A percentile compares a stretch with the other conserved stretches of the same genome.
Evolutionary conservation across 768 basidiomycete genomes (phyloP).

Genomic region (Phylloporus rhodoxanthus): DNA sequence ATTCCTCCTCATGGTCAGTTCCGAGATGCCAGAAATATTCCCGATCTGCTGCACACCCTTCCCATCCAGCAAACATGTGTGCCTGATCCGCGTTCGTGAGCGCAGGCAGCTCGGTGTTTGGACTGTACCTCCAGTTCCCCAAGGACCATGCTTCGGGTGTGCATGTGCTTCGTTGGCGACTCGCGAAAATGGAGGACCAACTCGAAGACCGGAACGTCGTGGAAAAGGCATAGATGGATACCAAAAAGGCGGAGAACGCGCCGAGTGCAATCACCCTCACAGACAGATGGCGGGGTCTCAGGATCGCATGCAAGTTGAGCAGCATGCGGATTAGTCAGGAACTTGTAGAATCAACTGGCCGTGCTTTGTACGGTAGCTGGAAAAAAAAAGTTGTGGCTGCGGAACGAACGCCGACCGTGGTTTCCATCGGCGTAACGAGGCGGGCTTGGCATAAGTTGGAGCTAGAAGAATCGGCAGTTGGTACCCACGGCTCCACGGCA

Average conservation of each 20-base stretch:
- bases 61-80: conserved; percentile 48
- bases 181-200: conserved; percentile 25
- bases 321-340: conserved; percentile 1
- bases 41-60: conserved; percentile 57
- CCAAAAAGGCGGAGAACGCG: conserved; percentile 20
- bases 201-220: conserved; percentile 13
- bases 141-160: conserved; percentile 31
- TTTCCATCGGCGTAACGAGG: background rate
- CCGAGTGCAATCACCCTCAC: conserved; percentile 24
- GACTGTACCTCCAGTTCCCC: conserved; percentile 40
- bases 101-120: conserved; percentile 29
- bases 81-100: conserved; percentile 41
- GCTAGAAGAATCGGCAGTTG: background rate
- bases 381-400: conserved; percentile 4
- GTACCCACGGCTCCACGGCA: background rate
- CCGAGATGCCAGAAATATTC: conserved; percentile 63
- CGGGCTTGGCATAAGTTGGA: conserved; percentile 1
- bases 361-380: background rate
- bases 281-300: conserved; percentile 21
- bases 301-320: conserved; percentile 4
- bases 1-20: conserved; percentile 42
- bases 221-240: conserved; percentile 29
- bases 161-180: conserved; percentile 28
- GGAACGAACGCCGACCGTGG: background rate
- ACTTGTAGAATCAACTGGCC: background rate